These are phyloP conservation scores for Eimeria mitis DNA, from an alignment of 169 alveolate genomes.

Conservation along the genomic window DNA sequence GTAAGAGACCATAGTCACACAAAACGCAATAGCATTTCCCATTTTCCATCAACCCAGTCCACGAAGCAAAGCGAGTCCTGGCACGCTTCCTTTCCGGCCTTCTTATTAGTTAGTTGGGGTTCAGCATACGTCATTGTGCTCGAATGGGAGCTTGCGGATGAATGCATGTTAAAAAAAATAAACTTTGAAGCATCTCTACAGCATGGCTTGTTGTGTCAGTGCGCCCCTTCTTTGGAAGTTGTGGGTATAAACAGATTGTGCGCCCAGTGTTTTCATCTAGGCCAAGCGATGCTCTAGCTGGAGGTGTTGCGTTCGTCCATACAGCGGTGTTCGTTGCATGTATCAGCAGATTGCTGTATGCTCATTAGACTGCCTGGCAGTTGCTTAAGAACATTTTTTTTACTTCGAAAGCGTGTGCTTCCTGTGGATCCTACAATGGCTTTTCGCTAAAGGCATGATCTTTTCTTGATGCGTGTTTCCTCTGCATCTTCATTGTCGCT, in stretches of 20 bases:
- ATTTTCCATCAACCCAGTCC: neutral
- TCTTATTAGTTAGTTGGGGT: too few species aligned
- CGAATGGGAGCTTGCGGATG: neutral
- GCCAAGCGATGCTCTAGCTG: neutral
- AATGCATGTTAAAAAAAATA: neutral
- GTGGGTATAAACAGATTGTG: neutral
- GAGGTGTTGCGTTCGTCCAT: neutral
- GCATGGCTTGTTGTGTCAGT: neutral
- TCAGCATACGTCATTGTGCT: neutral
- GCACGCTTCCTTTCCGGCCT: neutral
- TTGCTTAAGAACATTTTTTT: neutral
- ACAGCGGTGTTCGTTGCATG: neutral
- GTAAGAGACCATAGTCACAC: neutral
- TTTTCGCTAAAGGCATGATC: neutral
- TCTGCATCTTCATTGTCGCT: neutral
- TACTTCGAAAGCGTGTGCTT: neutral
- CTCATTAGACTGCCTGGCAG: neutral
- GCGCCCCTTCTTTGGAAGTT: neutral
- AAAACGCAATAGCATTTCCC: neutral
- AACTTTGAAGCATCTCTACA: too few species aligned
- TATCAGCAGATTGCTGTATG: neutral
- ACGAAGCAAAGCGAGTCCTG: neutral
- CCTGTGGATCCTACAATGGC: neutral
- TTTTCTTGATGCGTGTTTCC: neutral
- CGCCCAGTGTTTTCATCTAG: neutral